phyloP scores from a whole-genome alignment of 495 filamentous ascomycete species.

The Parathielavia hyrcaniae region DNA sequence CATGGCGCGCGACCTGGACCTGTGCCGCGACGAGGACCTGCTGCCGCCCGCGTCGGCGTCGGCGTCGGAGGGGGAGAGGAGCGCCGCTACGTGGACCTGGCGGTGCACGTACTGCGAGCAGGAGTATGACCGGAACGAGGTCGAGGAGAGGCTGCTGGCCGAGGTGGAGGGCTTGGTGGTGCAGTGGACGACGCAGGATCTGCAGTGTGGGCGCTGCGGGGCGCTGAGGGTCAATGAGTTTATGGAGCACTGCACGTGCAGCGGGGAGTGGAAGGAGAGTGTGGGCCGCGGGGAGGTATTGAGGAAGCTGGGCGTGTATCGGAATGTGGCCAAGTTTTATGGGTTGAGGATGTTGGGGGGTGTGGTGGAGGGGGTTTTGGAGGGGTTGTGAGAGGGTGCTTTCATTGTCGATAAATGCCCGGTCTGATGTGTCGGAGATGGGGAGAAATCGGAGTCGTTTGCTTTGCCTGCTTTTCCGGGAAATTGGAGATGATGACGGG shows the following conservation, averaged over 20 bases:
- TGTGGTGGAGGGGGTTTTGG: constrained; percentile 59
- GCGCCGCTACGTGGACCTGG: constrained; percentile 51
- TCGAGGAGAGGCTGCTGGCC: constrained; percentile 79
- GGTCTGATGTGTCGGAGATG: neutral
- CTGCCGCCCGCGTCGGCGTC: constrained; percentile 40
- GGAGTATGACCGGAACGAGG: constrained; percentile 64
- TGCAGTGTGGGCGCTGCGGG: constrained; percentile 70
- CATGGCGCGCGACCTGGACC: constrained; percentile 77
- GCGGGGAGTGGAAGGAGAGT: constrained; percentile 71
- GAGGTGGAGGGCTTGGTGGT: constrained; percentile 67
- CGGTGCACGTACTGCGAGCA: constrained; percentile 69
- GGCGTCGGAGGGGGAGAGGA: constrained; percentile 22
- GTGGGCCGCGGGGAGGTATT: constrained; percentile 63
- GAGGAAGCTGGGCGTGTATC: constrained; percentile 59
- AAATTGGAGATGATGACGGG: too few species aligned
- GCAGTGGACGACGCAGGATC: constrained; percentile 82
- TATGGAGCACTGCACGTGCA: constrained; percentile 93
- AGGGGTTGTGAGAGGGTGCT: constrained; percentile 26
- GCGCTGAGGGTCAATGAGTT: constrained; percentile 77
- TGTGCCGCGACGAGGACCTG: constrained; percentile 87
- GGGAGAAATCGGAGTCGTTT: neutral
- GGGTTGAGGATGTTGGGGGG: constrained; percentile 70
- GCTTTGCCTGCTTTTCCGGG: neutral
- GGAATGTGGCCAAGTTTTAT: constrained; percentile 69
- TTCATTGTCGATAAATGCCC: neutral